Evolutionary conservation across 208 protist species (phyloP), one percentile per base, ranked within the genome.

Genomic region (Acanthamoeba rhysodes): DNA sequence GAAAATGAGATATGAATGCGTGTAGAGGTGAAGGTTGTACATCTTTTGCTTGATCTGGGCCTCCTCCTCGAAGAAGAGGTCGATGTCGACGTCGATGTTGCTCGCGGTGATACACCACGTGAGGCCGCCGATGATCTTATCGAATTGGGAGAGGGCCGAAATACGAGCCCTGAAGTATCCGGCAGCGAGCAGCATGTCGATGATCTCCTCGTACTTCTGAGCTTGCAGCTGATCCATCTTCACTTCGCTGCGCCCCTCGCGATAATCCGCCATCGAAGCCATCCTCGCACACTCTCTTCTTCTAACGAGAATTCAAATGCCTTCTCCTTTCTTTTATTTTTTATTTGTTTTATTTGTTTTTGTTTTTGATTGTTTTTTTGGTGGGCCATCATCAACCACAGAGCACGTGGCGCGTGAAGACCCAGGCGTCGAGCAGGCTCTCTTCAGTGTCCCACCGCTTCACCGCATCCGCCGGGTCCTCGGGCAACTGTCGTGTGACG

Each of bases 121-220:
- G 68, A 99, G 90, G 48, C 98, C 98, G 80, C 98, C 98, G 5
- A 98, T 95, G 5, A 98, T 96, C 78, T 98, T 98, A 95, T 99
- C 98, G 95, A 99, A 99, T 37, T 93, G 87, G 7, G 97, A 96
- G 32, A 98, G 68, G 84, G 95, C 76, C 27, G 80, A 90, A 74
- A 99, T 98, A 48, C 98, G 85, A 9, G 98, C 98, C 66, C 98
- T 95, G 95, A 98, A 98, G 95, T 99, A 99, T 50, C 98, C 98
- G 32, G 97, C 98, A 34, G 95, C 96, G 6, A 98, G 66, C 1
- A 99, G 95, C 88, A 94, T 94, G 57, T 94, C 88, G 22, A 94
- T 94, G 62, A 94, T 94, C 29, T 94, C 88, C 18, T 94, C 88
- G 45, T 94, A 94, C 29, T 94, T 94, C 27, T 78, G 57, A n/a